A percentile compares a stretch with the other conserved stretches of the same genome.
Evolutionary conservation across 169 alveolate species (phyloP).

Genomic region (Plasmodium ovale): DNA sequence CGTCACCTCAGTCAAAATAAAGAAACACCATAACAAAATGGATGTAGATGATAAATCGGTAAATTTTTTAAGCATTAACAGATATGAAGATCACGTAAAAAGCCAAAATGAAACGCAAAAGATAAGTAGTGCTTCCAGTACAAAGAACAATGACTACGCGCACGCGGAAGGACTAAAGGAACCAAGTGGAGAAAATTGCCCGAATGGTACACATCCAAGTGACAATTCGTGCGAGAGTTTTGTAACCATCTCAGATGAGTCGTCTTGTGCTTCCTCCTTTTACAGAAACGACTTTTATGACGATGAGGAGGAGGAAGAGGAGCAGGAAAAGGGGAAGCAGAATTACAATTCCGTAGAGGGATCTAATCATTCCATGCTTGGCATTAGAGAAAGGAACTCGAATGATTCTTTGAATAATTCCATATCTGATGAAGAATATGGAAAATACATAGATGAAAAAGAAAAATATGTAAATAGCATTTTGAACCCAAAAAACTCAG

Average conservation of each 20-base stretch:
- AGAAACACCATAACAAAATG: slow-evolving; percentile 11
- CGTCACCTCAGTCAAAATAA: slow-evolving; percentile 4
- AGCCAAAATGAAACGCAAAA: slow-evolving; percentile 11
- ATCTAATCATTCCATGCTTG: not conserved
- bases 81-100: slow-evolving; percentile 39
- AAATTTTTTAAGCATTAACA: slow-evolving; percentile 19
- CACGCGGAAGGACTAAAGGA: not conserved
- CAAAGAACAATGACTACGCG: slow-evolving; percentile 10
- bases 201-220: not conserved
- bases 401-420: slow-evolving; percentile 13
- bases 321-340: not conserved
- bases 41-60: slow-evolving; percentile 56
- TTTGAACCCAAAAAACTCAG: slow-evolving; percentile 18
- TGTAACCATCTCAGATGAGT: slow-evolving; percentile 60
- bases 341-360: slow-evolving; percentile 13
- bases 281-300: slow-evolving; percentile 23
- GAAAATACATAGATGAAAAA: slow-evolving; percentile 29
- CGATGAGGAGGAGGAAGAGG: slow-evolving; percentile 20
- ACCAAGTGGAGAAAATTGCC: not conserved
- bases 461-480: slow-evolving; percentile 35
- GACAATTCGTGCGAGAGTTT: slow-evolving; percentile 47
- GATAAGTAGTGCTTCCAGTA: slow-evolving; percentile 3
- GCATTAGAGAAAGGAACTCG: not conserved
- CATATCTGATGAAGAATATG: slow-evolving; percentile 52
- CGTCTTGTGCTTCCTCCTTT: slow-evolving; percentile 42